phyloP scores from a whole-genome alignment of 768 basidiomycete genomes.

The Rhizopogon vinicolor region DNA sequence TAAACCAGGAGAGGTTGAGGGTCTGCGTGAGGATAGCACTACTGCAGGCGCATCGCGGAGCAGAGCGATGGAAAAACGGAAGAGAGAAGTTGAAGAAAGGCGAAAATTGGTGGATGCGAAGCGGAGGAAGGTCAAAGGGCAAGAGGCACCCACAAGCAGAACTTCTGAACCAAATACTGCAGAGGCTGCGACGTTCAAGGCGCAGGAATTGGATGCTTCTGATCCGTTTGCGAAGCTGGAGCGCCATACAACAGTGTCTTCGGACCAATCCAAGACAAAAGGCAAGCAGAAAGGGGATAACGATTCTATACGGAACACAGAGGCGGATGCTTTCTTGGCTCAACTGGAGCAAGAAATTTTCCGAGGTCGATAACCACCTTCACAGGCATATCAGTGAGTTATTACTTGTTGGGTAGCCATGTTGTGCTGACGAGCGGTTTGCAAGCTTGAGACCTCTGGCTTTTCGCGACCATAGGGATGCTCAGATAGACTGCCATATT shows the following conservation, averaged over 20 bases:
- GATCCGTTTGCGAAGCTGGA: slow-evolving; percentile 56
- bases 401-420: too few species aligned
- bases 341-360: slow-evolving; percentile 61
- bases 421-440: neutral
- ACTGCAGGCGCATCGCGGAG: slow-evolving; percentile 32
- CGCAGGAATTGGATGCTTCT: slow-evolving; percentile 4
- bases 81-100: slow-evolving; percentile 69
- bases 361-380: slow-evolving; percentile 14
- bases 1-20: slow-evolving; percentile 70
- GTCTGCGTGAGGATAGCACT: slow-evolving; percentile 48
- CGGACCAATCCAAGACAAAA: slow-evolving; percentile 19
- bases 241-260: slow-evolving; percentile 15
- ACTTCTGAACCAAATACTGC: neutral
- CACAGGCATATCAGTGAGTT: neutral
- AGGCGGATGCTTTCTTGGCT: slow-evolving; percentile 65
- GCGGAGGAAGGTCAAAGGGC: slow-evolving; percentile 45
- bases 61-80: slow-evolving; percentile 61
- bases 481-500: neutral
- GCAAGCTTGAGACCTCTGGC: neutral
- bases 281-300: slow-evolving; percentile 8
- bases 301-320: slow-evolving; percentile 16
- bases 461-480: neutral
- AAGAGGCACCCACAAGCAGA: neutral
- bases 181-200: neutral
- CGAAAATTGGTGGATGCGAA: slow-evolving; percentile 58